These are phyloP conservation scores for Cudoniella acicularis DNA, from an alignment of 495 filamentous ascomycete genomes.

Conservation along the genomic window DNA sequence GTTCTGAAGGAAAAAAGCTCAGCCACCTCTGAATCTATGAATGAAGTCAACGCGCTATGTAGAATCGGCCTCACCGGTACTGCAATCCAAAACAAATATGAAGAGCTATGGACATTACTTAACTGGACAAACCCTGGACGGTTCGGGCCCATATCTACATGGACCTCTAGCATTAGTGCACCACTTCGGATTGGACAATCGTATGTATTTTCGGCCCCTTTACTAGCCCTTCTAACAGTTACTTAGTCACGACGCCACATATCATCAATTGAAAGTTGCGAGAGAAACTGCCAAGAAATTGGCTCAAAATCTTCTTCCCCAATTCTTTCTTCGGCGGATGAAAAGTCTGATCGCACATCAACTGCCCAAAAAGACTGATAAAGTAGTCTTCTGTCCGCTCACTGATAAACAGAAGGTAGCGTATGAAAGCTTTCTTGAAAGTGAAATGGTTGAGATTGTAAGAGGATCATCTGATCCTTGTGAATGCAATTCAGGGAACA, in stretches of 20 bases:
- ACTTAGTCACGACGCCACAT: constrained; percentile 76
- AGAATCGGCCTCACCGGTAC: constrained; percentile 93
- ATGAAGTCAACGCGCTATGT: constrained; percentile 87
- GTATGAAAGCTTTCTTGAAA: constrained; percentile 76
- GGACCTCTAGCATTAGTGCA: constrained; percentile 71
- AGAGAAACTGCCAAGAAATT: constrained; percentile 81
- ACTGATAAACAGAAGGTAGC: constrained; percentile 79
- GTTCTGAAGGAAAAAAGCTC: constrained; percentile 77
- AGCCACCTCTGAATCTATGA: constrained; percentile 82
- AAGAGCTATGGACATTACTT: constrained; percentile 92
- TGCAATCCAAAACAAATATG: constrained; percentile 96
- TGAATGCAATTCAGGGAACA: constrained; percentile 64
- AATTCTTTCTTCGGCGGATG: constrained; percentile 90
- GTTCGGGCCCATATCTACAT: constrained; percentile 73
- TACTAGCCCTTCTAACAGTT: neutral
- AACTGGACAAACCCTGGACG: constrained; percentile 95
- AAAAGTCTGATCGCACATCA: constrained; percentile 91
- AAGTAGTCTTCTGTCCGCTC: constrained; percentile 84
- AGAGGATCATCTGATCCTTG: constrained; percentile 63
- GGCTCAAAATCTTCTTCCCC: constrained; percentile 81
- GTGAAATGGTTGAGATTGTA: constrained; percentile 68
- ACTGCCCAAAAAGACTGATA: constrained; percentile 92
- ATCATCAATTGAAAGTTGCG: constrained; percentile 74
- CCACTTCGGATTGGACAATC: constrained; percentile 85
- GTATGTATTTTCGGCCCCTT: constrained; percentile 7